Conservation (phyloP, 768 basidiomycete genomes). For the Mycena galericulata region DNA sequence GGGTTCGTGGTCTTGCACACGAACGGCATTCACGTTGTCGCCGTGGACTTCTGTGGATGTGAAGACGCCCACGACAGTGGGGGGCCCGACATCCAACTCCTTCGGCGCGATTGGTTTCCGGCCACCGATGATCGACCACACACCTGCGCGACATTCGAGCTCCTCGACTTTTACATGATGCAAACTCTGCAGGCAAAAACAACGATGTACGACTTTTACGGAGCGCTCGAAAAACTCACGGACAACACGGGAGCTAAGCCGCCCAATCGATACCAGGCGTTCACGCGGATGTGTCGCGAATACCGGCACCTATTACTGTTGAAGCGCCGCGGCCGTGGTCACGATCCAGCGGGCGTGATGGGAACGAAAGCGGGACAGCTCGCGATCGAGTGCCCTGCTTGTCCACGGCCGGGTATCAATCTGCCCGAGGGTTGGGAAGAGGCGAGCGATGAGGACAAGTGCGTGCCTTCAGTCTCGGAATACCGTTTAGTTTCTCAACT, state of each 20-base stretch:
- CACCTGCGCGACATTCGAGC: conserved; percentile 27
- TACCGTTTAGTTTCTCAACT: too few species aligned
- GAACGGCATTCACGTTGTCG: conserved; percentile 41
- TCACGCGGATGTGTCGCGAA: conserved; percentile 24
- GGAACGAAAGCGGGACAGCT: conserved; percentile 17
- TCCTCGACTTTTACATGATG: conserved; percentile 21
- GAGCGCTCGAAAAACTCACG: conserved; percentile 14
- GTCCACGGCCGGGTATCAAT: conserved; percentile 34
- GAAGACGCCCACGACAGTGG: neutral
- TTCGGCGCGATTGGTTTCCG: conserved; percentile 28
- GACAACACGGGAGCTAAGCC: conserved; percentile 27
- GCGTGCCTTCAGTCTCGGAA: too few species aligned
- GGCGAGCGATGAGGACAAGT: neutral
- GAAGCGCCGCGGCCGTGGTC: conserved; percentile 26
- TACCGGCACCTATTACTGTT: conserved; percentile 19
- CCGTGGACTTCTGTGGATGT: conserved; percentile 42
- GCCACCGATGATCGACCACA: conserved; percentile 31
- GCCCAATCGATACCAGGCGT: conserved; percentile 23
- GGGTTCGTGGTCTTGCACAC: conserved; percentile 37
- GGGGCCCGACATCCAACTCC: neutral
- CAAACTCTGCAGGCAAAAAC: conserved; percentile 30
- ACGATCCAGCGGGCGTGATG: conserved; percentile 4
- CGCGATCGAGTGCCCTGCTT: conserved; percentile 36
- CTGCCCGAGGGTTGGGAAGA: conserved; percentile 6
- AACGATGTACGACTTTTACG: conserved; percentile 34